Percentiles rank a stretch among this genome's conserved stretches.
Conservation (phyloP, 108 stramenopile species). For the Skeletonema costatum region DNA sequence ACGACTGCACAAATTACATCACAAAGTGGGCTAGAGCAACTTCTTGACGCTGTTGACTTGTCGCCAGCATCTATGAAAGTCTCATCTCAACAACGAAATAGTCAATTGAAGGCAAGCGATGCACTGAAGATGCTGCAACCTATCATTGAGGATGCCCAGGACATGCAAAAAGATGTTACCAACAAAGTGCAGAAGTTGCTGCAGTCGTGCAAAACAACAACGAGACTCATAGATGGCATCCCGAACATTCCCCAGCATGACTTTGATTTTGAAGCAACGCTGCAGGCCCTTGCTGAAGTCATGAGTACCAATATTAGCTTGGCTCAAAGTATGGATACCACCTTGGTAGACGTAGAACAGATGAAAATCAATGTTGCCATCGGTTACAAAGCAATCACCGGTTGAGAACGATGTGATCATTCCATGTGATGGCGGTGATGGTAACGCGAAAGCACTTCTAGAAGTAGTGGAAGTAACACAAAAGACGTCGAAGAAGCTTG, state of each 20-base stretch:
- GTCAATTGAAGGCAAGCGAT: neutral
- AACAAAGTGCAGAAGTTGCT: neutral
- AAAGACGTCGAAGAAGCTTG: neutral
- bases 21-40: neutral
- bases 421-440: neutral
- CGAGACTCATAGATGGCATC: neutral
- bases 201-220: neutral
- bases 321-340: neutral
- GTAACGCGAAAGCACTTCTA: neutral
- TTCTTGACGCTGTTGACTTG: neutral
- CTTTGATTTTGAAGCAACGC: neutral
- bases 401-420: neutral
- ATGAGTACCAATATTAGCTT: neutral
- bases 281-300: neutral
- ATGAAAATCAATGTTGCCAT: neutral
- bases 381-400: neutral
- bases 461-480: neutral
- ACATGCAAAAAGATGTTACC: neutral
- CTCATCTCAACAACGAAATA: neutral
- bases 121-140: neutral
- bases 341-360: neutral
- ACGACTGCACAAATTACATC: neutral
- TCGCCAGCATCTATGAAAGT: neutral
- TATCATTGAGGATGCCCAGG: neutral
- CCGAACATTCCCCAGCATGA: neutral